These are phyloP conservation scores for Metschnikowia henanensis DNA, from an alignment of 805 yeast species.

Conservation along the genomic window DNA sequence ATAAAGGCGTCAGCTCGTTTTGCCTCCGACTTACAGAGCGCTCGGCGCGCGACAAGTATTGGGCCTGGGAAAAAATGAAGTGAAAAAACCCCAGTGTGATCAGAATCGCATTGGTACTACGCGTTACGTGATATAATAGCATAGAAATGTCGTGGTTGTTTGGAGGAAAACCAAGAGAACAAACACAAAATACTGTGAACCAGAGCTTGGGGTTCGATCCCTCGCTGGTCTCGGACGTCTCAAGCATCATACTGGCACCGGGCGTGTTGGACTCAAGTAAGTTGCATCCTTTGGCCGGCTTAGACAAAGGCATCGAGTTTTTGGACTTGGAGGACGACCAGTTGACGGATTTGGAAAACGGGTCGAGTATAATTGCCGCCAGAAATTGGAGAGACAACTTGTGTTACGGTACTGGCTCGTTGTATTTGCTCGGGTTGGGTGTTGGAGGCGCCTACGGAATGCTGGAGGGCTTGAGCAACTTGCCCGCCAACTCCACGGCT, in stretches of 20 bases:
- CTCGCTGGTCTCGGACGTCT: slow-evolving; percentile 58
- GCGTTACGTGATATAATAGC: neutral
- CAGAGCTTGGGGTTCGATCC: slow-evolving; percentile 64
- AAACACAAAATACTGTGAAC: slow-evolving; percentile 24
- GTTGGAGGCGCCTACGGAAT: slow-evolving; percentile 89
- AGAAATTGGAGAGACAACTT: slow-evolving; percentile 97
- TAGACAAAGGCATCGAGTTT: slow-evolving; percentile 87
- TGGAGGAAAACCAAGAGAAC: slow-evolving; percentile 32
- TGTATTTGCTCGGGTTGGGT: slow-evolving; percentile 83
- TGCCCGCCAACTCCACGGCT: slow-evolving; percentile 75
- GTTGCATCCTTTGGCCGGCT: slow-evolving; percentile 91
- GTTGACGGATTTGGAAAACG: slow-evolving; percentile 74
- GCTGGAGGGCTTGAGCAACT: slow-evolving; percentile 76
- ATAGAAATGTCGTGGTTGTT: slow-evolving; percentile 50
- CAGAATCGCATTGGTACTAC: neutral
- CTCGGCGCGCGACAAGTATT: neutral
- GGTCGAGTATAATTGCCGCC: slow-evolving; percentile 90
- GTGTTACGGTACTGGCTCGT: slow-evolving; percentile 97
- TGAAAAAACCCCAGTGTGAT: slow-evolving; percentile 1
- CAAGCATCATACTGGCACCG: slow-evolving; percentile 59
- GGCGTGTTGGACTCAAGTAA: slow-evolving; percentile 65
- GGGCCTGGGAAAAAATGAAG: neutral
- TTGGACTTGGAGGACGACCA: slow-evolving; percentile 83
- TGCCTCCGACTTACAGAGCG: neutral
- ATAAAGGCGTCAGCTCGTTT: neutral